A percentile compares a stretch with the other conserved stretches of the same genome.
Evolutionary conservation across 306 rosid species (phyloP).

Genomic region (Rubus parviflorus): DNA sequence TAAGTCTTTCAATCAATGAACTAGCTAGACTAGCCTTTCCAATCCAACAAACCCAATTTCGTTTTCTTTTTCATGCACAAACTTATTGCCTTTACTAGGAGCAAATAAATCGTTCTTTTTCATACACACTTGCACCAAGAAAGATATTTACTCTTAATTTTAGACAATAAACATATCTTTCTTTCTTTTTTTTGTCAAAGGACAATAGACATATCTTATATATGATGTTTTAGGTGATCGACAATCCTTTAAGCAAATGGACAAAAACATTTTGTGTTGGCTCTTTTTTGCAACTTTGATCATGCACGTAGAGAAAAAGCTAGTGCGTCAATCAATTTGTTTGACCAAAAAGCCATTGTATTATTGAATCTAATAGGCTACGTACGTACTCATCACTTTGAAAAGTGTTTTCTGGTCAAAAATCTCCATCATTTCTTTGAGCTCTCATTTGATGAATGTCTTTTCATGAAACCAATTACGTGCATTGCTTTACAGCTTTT

Average conservation of each 20-base stretch:
- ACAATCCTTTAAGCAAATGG: conserved; percentile 8
- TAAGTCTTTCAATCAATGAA: neutral
- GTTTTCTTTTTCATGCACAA: neutral
- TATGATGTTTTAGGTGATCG: neutral
- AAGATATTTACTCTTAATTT: no score
- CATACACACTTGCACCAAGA: neutral
- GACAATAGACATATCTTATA: neutral
- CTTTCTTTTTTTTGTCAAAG: no score
- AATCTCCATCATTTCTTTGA: conserved; percentile 22
- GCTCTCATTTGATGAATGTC: conserved; percentile 15
- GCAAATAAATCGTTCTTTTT: neutral
- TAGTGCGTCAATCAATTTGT: neutral
- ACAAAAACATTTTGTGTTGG: conserved; percentile 12
- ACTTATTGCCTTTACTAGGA: no score
- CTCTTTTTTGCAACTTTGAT: conserved; percentile 20
- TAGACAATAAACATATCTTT: neutral
- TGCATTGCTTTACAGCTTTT: conserved; percentile 14
- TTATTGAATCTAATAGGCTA: conserved; percentile 11
- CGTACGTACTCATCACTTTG: conserved; percentile 13
- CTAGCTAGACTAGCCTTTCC: conserved; percentile 9
- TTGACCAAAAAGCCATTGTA: conserved; percentile 28
- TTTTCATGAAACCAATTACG: conserved; percentile 13
- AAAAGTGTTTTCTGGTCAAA: conserved; percentile 43
- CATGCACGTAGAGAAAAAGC: conserved; percentile 20
- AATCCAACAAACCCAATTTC: neutral